A percentile compares a stretch with the other conserved stretches of the same genome.
These are phyloP conservation scores for Salix viminalis DNA, from an alignment of 345 rosid species.

Conservation along the genomic window DNA sequence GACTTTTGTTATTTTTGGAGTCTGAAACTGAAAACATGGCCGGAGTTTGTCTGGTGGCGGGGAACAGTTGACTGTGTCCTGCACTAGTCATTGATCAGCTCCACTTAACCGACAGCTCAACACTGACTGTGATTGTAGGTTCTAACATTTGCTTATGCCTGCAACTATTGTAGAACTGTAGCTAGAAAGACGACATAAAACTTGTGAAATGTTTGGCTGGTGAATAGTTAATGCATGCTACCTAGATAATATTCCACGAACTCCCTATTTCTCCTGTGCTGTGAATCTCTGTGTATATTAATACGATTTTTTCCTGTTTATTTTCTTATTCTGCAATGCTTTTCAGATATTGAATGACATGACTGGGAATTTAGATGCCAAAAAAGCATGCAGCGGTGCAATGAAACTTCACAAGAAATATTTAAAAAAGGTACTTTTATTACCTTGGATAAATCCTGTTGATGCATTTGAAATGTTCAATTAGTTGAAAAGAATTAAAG, in stretches of 20 bases:
- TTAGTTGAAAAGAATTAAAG: neutral
- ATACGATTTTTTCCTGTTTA: neutral
- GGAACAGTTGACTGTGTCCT: neutral
- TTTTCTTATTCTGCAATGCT: neutral
- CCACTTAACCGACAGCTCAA: neutral
- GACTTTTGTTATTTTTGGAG: neutral
- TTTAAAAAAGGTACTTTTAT: constrained; percentile 56
- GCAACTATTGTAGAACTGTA: neutral
- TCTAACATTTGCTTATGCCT: neutral
- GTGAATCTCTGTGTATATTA: neutral
- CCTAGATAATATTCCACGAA: neutral
- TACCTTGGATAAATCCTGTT: constrained; percentile 4
- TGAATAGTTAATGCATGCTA: neutral
- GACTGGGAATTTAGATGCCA: constrained; percentile 88
- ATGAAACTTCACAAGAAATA: constrained; percentile 98
- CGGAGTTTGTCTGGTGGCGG: neutral
- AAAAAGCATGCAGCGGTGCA: constrained; percentile 83
- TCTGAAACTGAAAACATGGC: neutral
- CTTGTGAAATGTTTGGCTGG: neutral
- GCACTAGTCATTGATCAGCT: neutral
- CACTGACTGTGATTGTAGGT: neutral
- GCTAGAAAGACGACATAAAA: neutral
- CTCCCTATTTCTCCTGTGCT: neutral
- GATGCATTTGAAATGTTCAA: constrained; percentile 2
- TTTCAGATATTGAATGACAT: constrained; percentile 82